phyloP scores from a whole-genome alignment of 2,329 filamentous ascomycete species.

The Pestalotiopsis sp. region DNA sequence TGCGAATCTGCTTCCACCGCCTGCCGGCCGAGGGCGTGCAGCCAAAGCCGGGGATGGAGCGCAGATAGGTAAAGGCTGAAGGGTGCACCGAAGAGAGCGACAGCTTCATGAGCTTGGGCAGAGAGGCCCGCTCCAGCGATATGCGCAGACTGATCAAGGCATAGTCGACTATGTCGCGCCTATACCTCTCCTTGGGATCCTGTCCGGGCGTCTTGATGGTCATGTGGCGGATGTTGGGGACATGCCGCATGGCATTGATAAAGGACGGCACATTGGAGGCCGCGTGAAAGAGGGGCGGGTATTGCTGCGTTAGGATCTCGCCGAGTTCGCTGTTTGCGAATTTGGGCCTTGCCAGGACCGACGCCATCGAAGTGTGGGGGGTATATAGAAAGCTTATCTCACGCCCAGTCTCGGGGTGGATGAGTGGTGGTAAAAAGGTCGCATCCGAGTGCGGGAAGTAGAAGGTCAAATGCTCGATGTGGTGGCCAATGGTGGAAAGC shows the following conservation, averaged over 20 bases:
- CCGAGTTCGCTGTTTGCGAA: constrained; percentile 81
- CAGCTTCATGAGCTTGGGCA: constrained; percentile 68
- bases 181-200: constrained; percentile 68
- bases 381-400: constrained; percentile 83
- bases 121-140: constrained; percentile 73
- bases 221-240: constrained; percentile 74
- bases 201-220: constrained; percentile 78
- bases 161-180: constrained; percentile 82
- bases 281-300: constrained; percentile 86
- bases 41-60: constrained; percentile 74
- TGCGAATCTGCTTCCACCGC: constrained; percentile 77
- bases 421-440: constrained; percentile 82
- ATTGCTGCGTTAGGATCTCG: constrained; percentile 82
- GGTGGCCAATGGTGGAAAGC: constrained; percentile 74
- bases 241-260: constrained; percentile 69
- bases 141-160: constrained; percentile 86
- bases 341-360: constrained; percentile 67
- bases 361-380: constrained; percentile 70
- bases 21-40: constrained; percentile 71
- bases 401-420: constrained; percentile 75
- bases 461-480: constrained; percentile 80
- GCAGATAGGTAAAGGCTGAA: constrained; percentile 75
- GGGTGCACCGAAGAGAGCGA: constrained; percentile 77
- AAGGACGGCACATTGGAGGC: constrained; percentile 87
- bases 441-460: constrained; percentile 74